These are phyloP conservation scores for Breviolum minutum DNA, from an alignment of 73 alveolate species.

Conservation along the genomic window DNA sequence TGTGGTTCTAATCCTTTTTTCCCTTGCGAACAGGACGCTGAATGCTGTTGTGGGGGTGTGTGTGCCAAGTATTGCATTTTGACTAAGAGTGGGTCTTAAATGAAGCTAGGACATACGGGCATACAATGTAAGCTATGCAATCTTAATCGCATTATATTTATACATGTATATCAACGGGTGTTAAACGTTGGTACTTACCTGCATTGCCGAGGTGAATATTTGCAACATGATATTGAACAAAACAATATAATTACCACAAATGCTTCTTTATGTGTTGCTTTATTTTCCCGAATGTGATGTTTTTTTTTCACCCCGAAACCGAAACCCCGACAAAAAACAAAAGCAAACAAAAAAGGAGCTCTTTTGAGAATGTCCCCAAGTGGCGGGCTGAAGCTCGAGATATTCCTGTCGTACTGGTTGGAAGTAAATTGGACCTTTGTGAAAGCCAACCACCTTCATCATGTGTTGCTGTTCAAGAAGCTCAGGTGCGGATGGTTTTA, in stretches of 20 bases:
- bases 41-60: background rate
- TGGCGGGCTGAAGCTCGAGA: constrained; percentile 56
- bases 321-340: too few species aligned
- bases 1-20: constrained; percentile 64
- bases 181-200: too few species aligned
- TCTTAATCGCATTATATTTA: too few species aligned
- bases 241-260: too few species aligned
- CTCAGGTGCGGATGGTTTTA: constrained; percentile 14
- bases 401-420: constrained; percentile 68
- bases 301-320: too few species aligned
- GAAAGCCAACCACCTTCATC: constrained; percentile 17
- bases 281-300: background rate
- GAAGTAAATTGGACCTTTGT: constrained; percentile 65
- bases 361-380: constrained; percentile 62
- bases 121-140: background rate
- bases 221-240: too few species aligned
- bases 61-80: too few species aligned
- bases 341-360: constrained; percentile 8
- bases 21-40: constrained; percentile 40
- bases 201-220: too few species aligned
- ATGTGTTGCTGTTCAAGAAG: constrained; percentile 57
- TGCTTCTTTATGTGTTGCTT: background rate
- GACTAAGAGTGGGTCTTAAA: too few species aligned
- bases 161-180: too few species aligned
- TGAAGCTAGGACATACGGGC: background rate